Base-by-base conservation (phyloP, 805 yeast species). In the Saccharomycopsis olivae region DNA sequence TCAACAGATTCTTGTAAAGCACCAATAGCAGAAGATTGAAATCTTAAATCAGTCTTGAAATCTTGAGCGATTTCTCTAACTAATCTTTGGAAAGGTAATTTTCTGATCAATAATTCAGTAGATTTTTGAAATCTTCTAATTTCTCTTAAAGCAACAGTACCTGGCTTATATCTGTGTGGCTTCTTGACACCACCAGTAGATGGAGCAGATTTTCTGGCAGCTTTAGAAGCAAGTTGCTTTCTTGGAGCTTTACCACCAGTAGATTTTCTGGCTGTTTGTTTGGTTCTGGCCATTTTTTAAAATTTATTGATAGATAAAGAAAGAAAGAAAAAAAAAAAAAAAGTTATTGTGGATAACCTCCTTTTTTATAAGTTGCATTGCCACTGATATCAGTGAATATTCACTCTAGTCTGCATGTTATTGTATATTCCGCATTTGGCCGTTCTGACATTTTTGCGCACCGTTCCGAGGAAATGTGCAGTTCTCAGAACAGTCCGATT, bases 1-100 rank as follows among this genome's bases (percentile, higher is more conserved):
- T 89, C 98, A 49, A 89, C 95, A 49, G 97, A 88, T 70, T 92
- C 98, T 67, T 89, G 98, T 56, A 89, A 72, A 53, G 98, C 98
- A 68, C 95, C 88, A 52, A 89, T 82, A 51, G 98, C 98, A 51
- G 94, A 83, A 43, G 95, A 83, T 66, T 89, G 96, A 80, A 92
- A 89, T 73, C 95, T 80, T 65, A 87, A 75, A 61, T 83, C 94
- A 54, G 89, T 77, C 71, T 80, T 82, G 76, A 83, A 82, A 62
- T 87, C 96, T 65, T 82, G 89, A 49, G 96, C 94, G 49, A 89
- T 85, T 68, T 88, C 96, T 65, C 96, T 75, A 43, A 88, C 96
- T 61, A 88, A 75, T 73, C 96, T 80, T 65, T 89, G 96, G 81
- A 89, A 89, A 46, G 97, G 97, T 54, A 89, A 75, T 66, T 89